These are phyloP conservation scores for Acacia crassicarpa DNA, from an alignment of 306 rosid species.

Conservation along the genomic window DNA sequence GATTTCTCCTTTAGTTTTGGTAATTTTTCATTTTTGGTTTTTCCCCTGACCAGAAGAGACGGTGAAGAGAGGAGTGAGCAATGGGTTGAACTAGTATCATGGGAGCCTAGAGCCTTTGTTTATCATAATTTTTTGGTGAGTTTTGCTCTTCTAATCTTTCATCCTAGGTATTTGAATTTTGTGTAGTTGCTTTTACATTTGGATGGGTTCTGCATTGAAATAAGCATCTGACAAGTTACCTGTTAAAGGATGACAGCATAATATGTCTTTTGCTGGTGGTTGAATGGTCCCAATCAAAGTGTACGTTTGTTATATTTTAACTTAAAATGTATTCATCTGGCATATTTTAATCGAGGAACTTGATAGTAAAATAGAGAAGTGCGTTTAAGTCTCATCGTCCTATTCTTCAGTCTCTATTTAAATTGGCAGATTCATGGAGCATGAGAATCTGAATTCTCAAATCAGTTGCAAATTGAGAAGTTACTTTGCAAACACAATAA, in stretches of 20 bases:
- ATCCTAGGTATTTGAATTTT: neutral
- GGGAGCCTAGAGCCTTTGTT: constrained; percentile 98
- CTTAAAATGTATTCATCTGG: neutral
- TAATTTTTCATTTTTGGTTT: neutral
- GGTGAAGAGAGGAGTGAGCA: constrained; percentile 25
- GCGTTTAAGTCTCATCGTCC: neutral
- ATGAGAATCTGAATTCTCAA: neutral
- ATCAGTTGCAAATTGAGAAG: neutral
- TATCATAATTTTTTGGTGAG: constrained; percentile 92
- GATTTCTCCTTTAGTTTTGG: neutral
- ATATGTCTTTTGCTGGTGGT: neutral
- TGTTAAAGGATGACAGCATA: neutral
- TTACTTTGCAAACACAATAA: neutral
- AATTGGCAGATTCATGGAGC: neutral
- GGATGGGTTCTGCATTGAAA: neutral
- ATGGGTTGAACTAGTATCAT: constrained; percentile 92
- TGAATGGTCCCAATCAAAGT: neutral
- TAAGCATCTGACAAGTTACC: neutral
- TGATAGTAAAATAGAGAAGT: neutral
- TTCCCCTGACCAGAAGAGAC: neutral
- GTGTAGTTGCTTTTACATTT: neutral
- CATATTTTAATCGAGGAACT: neutral
- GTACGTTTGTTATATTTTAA: neutral
- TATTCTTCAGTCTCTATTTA: neutral
- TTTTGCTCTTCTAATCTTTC: neutral